Percentiles rank a stretch among this genome's conserved stretches.
phyloP scores from a whole-genome alignment of 2,329 filamentous ascomycete species.

The Pseudocercospora vitis region DNA sequence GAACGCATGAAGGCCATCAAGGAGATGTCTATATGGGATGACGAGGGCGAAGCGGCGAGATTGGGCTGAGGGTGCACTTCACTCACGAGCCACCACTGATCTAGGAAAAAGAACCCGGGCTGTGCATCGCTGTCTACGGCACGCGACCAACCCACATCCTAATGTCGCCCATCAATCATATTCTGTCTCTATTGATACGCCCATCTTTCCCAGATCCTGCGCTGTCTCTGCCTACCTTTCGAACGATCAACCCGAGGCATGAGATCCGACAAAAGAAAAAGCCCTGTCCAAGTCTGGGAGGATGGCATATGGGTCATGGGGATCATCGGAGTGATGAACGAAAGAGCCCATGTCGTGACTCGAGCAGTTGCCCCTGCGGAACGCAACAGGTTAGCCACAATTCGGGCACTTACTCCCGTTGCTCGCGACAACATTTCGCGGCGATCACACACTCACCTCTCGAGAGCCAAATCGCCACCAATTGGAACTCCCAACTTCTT shows the following conservation, averaged over 20 bases:
- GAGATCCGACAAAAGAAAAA: background rate
- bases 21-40: conserved; percentile 35
- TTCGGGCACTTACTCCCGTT: background rate
- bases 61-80: conserved; percentile 36
- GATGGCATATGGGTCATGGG: background rate
- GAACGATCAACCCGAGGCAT: too few species aligned
- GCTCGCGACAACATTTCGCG: background rate
- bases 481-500: conserved; percentile 16
- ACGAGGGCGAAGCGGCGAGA: conserved; percentile 37
- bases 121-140: too few species aligned
- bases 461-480: conserved; percentile 1
- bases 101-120: too few species aligned
- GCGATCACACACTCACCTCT: background rate
- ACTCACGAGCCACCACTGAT: too few species aligned
- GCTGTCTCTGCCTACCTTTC: background rate
- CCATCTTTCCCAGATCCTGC: background rate
- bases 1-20: conserved; percentile 63
- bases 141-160: too few species aligned
- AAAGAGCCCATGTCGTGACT: conserved; percentile 5
- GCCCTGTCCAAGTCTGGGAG: background rate
- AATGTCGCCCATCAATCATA: background rate
- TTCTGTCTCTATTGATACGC: background rate
- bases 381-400: background rate
- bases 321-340: background rate
- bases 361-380: conserved; percentile 2